Base-by-base conservation (phyloP, 2,329 filamentous ascomycete genomes). In the Pseudogymnoascus sp. region DNA sequence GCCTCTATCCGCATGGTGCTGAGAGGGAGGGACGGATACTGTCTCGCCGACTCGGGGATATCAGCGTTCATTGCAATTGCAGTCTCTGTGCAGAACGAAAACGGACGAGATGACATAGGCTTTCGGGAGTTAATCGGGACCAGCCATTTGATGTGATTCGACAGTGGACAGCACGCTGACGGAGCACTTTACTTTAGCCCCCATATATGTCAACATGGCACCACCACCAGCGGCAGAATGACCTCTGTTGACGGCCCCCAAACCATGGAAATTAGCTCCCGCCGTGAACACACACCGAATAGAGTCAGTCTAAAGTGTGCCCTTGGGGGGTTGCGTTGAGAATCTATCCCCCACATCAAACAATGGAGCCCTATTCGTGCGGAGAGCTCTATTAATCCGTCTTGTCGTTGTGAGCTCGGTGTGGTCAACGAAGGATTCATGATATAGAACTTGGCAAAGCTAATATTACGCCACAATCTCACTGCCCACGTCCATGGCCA, bases 61-160 rank as follows among this genome's bases (percentile, higher is more conserved):
- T 32, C 28, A 32, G 28, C 28, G 8, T 12, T 5, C 28, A 18
- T 54, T 32, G n/a, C 16, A 32, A n/a, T n/a, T n/a, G 47, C 11
- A 32, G n/a, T 54, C 28, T 32, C 28, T 34, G 28, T 54, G 2
- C 28, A 32, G 28, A 20, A 32, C 47, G 28, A 14, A 54, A 54
- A 20, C 47, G 47, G 47, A 54, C 6, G 28, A 54, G 28, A 54
- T 54, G 47, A 54, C 47, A 50, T 50, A 20, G 47, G 28, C 47
- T 54, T 54, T 9, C 28, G 28, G 47, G 47, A 54, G 28, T 54
- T 34, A 18, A 54, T 54, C 47, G 47, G 47, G 47, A 54, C 47
- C n/a, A 34, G 47, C 28, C 47, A 54, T 54, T 54, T 20, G 47
- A 54, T 54, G 47, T 54, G 47, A 54, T 20, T 54, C 47, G 47